phyloP scores from a whole-genome alignment of 805 yeast genomes.

The Phaffomyces thermotolerans region DNA sequence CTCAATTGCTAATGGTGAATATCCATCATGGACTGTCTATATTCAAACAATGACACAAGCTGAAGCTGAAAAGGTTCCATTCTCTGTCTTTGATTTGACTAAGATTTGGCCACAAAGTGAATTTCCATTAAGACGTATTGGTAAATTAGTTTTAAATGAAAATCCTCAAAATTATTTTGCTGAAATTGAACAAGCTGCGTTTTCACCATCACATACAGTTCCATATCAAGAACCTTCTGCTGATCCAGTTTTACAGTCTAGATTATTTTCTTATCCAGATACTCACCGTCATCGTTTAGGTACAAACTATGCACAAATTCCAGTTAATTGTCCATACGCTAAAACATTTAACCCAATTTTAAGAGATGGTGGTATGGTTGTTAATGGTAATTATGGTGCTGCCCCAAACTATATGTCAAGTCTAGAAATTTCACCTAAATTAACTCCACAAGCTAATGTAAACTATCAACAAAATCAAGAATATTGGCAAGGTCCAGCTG shows the following conservation, averaged over 20 bases:
- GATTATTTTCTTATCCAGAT: conserved; percentile 78
- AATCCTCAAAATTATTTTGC: conserved; percentile 86
- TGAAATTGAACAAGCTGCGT: conserved; percentile 80
- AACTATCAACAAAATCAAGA: conserved; percentile 59
- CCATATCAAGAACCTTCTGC: conserved; percentile 79
- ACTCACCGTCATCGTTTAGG: conserved; percentile 79
- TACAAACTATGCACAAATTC: conserved; percentile 72
- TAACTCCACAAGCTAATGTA: conserved; percentile 19
- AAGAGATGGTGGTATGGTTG: conserved; percentile 76
- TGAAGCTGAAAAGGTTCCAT: conserved; percentile 67
- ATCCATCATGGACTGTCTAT: conserved; percentile 81
- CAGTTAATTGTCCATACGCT: conserved; percentile 80
- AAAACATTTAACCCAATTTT: conserved; percentile 58
- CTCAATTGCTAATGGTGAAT: conserved; percentile 68
- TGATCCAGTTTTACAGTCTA: conserved; percentile 77
- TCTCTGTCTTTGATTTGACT: conserved; percentile 84
- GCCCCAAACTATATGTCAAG: conserved; percentile 69
- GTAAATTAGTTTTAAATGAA: conserved; percentile 70
- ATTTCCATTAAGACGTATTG: conserved; percentile 82
- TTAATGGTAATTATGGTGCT: conserved; percentile 65
- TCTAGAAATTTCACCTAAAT: conserved; percentile 29
- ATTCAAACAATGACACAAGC: conserved; percentile 82
- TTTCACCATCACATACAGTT: conserved; percentile 78
- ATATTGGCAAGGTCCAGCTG: conserved; percentile 74
- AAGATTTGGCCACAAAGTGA: conserved; percentile 88